Base-by-base conservation (phyloP, 345 rosid species). In the Boechera retrofracta region DNA sequence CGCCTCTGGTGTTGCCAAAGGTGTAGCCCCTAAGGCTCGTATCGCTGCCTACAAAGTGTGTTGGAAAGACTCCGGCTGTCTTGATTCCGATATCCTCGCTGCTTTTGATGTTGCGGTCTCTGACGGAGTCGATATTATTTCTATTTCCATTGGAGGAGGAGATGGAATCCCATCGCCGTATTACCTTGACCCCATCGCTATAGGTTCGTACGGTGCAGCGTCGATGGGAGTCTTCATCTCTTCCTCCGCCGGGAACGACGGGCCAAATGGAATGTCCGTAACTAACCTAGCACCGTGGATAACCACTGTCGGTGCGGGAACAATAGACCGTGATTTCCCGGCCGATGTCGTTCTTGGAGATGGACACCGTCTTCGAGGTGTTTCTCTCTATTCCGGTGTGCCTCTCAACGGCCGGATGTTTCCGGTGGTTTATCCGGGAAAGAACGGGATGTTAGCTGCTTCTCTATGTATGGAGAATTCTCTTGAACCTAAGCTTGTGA, bases 101-200 rank as follows among this genome's bases (percentile, higher is more conserved):
- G 60, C 60, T 5, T 51, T 67, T 8, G 71, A 67, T 2, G 71
- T 47, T 0, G 60, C 71, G 0, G 89, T 90, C 2, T 81, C 57
- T 5, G 94, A 89, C 6, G 90, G 91, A 1, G 94, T 92, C 0
- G 86, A 92, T 32, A 85, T 90, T 36, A 90, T 90, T 24, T 90
- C 94, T 0, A 89, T 90, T n/a, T 90, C 94, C 0, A 86, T 90
- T 0, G 93, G 94, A 2, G 91, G 94, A 10, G 93, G 94, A 2
- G 88, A 86, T 13, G 98, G 89, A 11, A 77, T 86, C 13, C 78
- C 92, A 2, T 66, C 94, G 0, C 93, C 94, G 0, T 92, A 86
- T 59, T 89, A 90, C 52, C 88, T 92, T 1, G 96, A 90, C 66
- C 96, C 96, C 0, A 92, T 92, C 2, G 96, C 94, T 0, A 90